Evolutionary conservation across 1,284 basidiomycete genomes (phyloP).

Genomic region (Moesziomyces sp.): DNA sequence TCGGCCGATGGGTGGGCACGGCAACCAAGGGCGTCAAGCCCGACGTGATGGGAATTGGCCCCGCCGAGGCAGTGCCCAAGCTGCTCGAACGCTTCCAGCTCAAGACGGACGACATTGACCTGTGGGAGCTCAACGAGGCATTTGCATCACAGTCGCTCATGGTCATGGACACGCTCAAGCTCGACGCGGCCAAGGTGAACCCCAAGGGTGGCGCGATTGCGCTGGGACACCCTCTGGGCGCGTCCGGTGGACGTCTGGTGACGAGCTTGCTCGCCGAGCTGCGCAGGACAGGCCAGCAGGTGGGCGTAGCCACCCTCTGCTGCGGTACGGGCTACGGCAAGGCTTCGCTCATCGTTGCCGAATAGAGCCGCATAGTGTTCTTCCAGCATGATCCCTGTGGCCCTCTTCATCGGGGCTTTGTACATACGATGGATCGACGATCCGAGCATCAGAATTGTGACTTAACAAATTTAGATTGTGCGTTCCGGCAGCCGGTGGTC

Average conservation of each 20-base stretch:
- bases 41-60: slow-evolving; percentile 65
- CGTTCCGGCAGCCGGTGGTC: neutral
- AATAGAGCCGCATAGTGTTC: slow-evolving; percentile 17
- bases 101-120: slow-evolving; percentile 55
- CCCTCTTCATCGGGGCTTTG: neutral
- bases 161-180: slow-evolving; percentile 58
- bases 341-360: slow-evolving; percentile 59
- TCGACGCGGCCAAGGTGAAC: slow-evolving; percentile 58
- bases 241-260: slow-evolving; percentile 61
- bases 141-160: slow-evolving; percentile 65
- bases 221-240: slow-evolving; percentile 64
- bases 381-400: too few species aligned
- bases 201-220: slow-evolving; percentile 67
- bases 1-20: slow-evolving; percentile 61
- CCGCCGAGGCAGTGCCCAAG: slow-evolving; percentile 60
- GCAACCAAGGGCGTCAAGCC: slow-evolving; percentile 63
- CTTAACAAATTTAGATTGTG: neutral
- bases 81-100: slow-evolving; percentile 59
- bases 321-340: slow-evolving; percentile 65
- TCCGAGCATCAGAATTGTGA: neutral
- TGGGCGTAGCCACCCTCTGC: slow-evolving; percentile 63
- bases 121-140: slow-evolving; percentile 67
- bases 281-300: slow-evolving; percentile 55
- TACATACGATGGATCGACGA: slow-evolving; percentile 9
- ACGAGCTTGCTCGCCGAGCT: slow-evolving; percentile 62